phyloP scores from a whole-genome alignment of 2,329 filamentous ascomycete genomes.

The Pseudogymnoascus sp. region DNA sequence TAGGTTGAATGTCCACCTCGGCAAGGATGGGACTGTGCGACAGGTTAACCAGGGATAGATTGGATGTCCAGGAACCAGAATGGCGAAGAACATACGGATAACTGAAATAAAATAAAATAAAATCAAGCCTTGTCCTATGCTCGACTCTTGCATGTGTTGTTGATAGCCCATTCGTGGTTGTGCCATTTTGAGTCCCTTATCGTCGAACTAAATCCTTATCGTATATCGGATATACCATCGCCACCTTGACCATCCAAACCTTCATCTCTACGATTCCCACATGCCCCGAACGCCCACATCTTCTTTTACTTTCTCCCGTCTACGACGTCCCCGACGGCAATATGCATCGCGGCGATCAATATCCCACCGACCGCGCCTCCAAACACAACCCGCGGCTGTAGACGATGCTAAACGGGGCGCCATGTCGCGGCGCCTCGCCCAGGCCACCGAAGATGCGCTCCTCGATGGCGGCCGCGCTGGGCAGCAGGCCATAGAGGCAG shows the following conservation, averaged over 20 bases:
- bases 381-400: neutral
- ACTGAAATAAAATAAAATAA: neutral
- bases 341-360: neutral
- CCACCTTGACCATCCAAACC: too few species aligned
- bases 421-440: slow-evolving; percentile 48
- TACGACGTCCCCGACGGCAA: too few species aligned
- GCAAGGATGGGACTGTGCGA: neutral
- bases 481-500: slow-evolving; percentile 50
- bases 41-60: neutral
- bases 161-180: too few species aligned
- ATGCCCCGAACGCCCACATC: too few species aligned
- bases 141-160: too few species aligned
- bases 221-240: too few species aligned
- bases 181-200: too few species aligned
- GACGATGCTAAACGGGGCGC: slow-evolving; percentile 18
- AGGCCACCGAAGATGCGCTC: slow-evolving; percentile 56
- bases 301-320: too few species aligned
- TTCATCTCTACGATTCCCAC: too few species aligned
- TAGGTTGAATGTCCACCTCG: neutral
- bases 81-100: neutral
- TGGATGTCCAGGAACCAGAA: neutral
- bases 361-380: neutral
- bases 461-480: slow-evolving; percentile 50
- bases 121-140: neutral
- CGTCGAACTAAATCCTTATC: too few species aligned